These are phyloP conservation scores for Xylariaceae sp. DNA, from an alignment of 2,329 filamentous ascomycete genomes.

Conservation along the genomic window DNA sequence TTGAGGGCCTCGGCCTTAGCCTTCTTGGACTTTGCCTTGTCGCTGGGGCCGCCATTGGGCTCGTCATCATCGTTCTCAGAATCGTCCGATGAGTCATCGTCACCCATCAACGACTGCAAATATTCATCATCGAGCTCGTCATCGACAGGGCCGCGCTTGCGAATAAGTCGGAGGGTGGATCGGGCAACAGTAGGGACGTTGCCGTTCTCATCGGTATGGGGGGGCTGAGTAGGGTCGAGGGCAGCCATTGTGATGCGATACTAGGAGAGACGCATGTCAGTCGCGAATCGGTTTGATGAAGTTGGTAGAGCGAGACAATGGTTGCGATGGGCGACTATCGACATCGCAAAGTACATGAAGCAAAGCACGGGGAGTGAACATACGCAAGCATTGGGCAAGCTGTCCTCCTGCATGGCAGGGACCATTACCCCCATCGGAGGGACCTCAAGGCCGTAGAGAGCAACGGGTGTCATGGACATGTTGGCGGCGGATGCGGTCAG, in stretches of 20 bases:
- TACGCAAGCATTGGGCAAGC: constrained; percentile 70
- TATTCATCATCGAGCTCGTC: constrained; percentile 65
- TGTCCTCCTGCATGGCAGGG: constrained; percentile 62
- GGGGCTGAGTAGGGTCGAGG: constrained; percentile 78
- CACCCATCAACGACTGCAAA: constrained; percentile 50
- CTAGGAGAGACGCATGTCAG: constrained; percentile 43
- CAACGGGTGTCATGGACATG: constrained; percentile 62
- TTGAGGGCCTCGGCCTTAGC: constrained; percentile 71
- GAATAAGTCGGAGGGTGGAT: constrained; percentile 87
- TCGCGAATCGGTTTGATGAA: background rate
- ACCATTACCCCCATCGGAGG: constrained; percentile 79
- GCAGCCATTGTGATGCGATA: constrained; percentile 99
- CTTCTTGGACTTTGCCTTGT: constrained; percentile 84
- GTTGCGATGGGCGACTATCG: background rate
- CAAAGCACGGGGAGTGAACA: constrained; percentile 32
- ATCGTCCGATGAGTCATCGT: constrained; percentile 47
- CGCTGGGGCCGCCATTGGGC: constrained; percentile 82
- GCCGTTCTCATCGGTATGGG: constrained; percentile 58
- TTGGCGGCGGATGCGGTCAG: constrained; percentile 16
- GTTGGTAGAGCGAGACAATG: background rate
- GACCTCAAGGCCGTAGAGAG: constrained; percentile 88
- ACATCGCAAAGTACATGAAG: background rate
- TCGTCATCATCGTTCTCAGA: constrained; percentile 60
- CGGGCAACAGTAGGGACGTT: constrained; percentile 61
- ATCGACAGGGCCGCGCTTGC: constrained; percentile 57